Evolutionary conservation across 768 basidiomycete genomes (phyloP), one percentile per base, ranked within the genome.

Genomic region (Leccinellum rugosiceps): DNA sequence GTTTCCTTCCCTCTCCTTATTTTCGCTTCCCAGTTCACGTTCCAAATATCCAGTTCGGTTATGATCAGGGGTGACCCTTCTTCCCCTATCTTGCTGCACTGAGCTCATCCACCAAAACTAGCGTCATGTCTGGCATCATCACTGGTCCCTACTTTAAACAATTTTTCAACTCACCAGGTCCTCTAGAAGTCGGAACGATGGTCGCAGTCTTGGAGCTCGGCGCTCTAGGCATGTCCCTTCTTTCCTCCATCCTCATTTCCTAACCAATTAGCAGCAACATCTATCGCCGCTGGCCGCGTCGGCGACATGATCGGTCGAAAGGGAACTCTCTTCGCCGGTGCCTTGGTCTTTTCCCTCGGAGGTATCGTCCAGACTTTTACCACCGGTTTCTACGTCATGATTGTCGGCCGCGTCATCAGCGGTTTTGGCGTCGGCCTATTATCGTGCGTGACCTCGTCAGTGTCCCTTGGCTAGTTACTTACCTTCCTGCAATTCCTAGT

Each of bases 151-250:
- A 92, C 71, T 92, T 93, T 74, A 83, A 78, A 62, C 82, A 85
- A 53, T 95, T 83, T 74, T 95, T 98, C 77, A 76, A 90, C 58
- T 80, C 85, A 19, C 94, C 93, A 17, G 80, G 81, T 15, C 78
- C 88, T 0, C 74, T 88, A 50, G 83, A 88, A 65, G 72, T 94
- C 23, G 94, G 93, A n/a, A 92, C 91, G 19, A 94, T 98, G 89
- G 94, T 97, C 41, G 92, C 94, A n/a, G 87, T 95, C 6, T 76
- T 96, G 32, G 94, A 98, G 73, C 81, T 98, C 34, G 94, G 94
- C 45, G 94, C 94, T 38, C 87, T 97, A 70, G 80, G 93, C 92
- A 67, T 44, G 85, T 75, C 52, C 44, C 13, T 32, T 34, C 26
- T n/a, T 19, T 44, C 8, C 23, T 30, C 17, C 2, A 0, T 23